phyloP scores from a whole-genome alignment of 192 early-diverging fungal species.

The Backusella psychrophila region DNA sequence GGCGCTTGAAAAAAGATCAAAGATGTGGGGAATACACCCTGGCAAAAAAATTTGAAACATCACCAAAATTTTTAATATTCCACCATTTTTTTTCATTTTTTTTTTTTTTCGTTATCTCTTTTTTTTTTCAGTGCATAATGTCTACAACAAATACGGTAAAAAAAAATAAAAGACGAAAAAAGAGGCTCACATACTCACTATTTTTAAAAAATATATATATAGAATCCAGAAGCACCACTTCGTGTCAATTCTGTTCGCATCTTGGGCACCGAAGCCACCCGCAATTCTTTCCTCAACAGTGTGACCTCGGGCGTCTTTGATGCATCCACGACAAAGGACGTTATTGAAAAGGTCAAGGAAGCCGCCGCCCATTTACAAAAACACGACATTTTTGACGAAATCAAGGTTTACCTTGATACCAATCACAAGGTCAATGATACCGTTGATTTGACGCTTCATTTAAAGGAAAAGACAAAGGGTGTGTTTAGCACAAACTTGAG shows the following conservation, averaged over 20 bases:
- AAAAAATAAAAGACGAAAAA: not conserved
- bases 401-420: constrained; percentile 64
- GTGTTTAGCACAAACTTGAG: constrained; percentile 78
- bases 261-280: constrained; percentile 13
- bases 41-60: too few relatives aligned
- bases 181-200: not conserved
- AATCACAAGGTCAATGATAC: constrained; percentile 36
- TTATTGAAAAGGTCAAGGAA: constrained; percentile 51
- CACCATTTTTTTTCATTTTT: too few relatives aligned
- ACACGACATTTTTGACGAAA: constrained; percentile 69
- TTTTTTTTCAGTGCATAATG: not conserved
- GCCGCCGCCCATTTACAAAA: constrained; percentile 52
- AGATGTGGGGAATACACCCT: too few relatives aligned
- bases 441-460: constrained; percentile 71
- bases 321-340: constrained; percentile 50
- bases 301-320: constrained; percentile 25
- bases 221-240: constrained; percentile 22
- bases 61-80: too few relatives aligned
- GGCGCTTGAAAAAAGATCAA: too few relatives aligned
- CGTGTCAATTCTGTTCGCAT: constrained; percentile 24
- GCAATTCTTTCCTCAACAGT: constrained; percentile 23
- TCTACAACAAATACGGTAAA: not conserved
- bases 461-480: constrained; percentile 67
- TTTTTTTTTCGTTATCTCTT: not conserved
- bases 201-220: too few relatives aligned